These are phyloP conservation scores for Thelonectria discophora DNA, from an alignment of 2,329 filamentous ascomycete genomes.

Conservation along the genomic window DNA sequence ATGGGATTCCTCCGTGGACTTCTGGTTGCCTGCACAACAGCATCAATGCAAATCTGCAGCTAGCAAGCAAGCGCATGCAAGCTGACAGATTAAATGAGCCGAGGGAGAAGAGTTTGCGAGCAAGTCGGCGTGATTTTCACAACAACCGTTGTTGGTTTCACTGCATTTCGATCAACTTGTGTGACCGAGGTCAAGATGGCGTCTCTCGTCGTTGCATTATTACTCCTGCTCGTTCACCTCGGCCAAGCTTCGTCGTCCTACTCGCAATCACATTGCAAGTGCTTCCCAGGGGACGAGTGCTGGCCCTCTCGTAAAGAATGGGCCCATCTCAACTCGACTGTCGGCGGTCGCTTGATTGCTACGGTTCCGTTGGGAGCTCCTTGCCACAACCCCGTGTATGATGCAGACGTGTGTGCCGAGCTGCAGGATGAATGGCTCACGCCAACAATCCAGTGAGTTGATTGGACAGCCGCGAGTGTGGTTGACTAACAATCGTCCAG, in stretches of 20 bases:
- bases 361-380: conserved; percentile 61
- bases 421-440: conserved; percentile 49
- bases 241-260: background rate
- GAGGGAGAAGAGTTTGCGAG: background rate
- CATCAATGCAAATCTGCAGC: background rate
- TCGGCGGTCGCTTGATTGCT: conserved; percentile 60
- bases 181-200: conserved; percentile 15
- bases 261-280: conserved; percentile 17
- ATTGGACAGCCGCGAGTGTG: no score
- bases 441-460: conserved; percentile 49
- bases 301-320: conserved; percentile 62
- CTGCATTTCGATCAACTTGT: background rate
- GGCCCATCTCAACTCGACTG: conserved; percentile 59
- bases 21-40: background rate
- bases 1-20: no score
- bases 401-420: conserved; percentile 53
- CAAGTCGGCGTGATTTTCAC: background rate
- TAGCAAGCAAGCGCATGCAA: background rate
- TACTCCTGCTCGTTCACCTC: background rate
- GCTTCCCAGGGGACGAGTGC: conserved; percentile 40
- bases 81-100: background rate
- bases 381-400: conserved; percentile 60
- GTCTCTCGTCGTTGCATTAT: background rate
- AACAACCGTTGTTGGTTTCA: background rate
- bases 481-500: conserved; percentile 33